Conservation (phyloP, 768 basidiomycete genomes). For the Termitomyces sp. region DNA sequence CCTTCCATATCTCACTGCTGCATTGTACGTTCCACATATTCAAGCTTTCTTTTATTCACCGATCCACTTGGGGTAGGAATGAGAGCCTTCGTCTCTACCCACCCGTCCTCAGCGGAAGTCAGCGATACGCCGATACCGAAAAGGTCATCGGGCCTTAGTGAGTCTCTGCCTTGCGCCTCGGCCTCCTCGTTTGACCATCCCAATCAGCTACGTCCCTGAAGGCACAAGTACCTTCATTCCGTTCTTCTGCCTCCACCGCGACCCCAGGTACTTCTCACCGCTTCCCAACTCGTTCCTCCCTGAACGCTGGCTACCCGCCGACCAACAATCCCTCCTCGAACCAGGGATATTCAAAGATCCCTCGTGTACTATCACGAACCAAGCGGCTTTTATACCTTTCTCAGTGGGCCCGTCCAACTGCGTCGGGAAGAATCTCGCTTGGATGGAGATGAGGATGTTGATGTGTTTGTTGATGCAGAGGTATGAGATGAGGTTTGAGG, state of each 20-base stretch:
- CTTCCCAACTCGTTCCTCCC: slow-evolving; percentile 39
- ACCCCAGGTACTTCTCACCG: slow-evolving; percentile 41
- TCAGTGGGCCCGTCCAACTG: slow-evolving; percentile 38
- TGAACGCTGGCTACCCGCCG: slow-evolving; percentile 29
- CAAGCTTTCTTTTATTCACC: not conserved
- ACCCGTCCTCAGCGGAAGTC: slow-evolving; percentile 42
- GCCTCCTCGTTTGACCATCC: not conserved
- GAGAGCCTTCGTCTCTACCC: slow-evolving; percentile 46
- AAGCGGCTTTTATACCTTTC: slow-evolving; percentile 36
- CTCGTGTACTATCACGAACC: slow-evolving; percentile 18
- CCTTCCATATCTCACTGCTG: slow-evolving; percentile 31
- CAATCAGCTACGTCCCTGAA: slow-evolving; percentile 39
- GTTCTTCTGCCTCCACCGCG: slow-evolving; percentile 38
- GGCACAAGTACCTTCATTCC: slow-evolving; percentile 40
- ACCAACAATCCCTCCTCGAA: slow-evolving; percentile 20
- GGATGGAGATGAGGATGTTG: slow-evolving; percentile 35
- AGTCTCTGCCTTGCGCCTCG: slow-evolving; percentile 10
- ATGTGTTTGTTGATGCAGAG: slow-evolving; percentile 29
- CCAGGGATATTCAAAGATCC: slow-evolving; percentile 26
- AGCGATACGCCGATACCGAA: slow-evolving; percentile 35
- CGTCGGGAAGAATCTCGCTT: slow-evolving; percentile 37
- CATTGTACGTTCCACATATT: slow-evolving; percentile 23
- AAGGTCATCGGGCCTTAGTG: slow-evolving; percentile 36
- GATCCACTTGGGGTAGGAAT: slow-evolving; percentile 29
- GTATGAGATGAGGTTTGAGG: slow-evolving; percentile 32